Percentiles rank a stretch among this genome's conserved stretches.
Conservation (phyloP, 495 filamentous ascomycete genomes). For the Penicillium cataractarum region DNA sequence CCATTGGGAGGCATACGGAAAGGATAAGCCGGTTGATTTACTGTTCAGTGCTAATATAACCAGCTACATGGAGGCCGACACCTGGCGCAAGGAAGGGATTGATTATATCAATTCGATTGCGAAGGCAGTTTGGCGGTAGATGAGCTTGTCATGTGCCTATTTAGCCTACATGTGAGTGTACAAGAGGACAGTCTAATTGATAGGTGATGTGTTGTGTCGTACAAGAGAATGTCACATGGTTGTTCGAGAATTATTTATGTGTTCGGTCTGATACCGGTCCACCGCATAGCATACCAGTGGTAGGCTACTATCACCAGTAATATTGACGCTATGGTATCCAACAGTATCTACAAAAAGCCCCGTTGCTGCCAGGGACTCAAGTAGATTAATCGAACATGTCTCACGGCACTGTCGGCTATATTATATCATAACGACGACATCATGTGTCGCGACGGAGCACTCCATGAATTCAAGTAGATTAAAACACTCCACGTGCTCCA, state of each 20-base stretch:
- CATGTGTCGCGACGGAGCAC: background rate
- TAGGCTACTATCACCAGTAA: background rate
- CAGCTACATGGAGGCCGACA: constrained; percentile 52
- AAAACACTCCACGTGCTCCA: background rate
- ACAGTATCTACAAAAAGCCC: background rate
- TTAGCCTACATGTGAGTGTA: background rate
- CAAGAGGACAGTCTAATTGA: background rate
- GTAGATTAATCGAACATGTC: background rate
- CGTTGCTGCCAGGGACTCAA: background rate
- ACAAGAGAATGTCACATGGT: background rate
- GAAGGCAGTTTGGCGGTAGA: constrained; percentile 30
- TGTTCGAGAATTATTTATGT: background rate
- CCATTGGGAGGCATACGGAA: constrained; percentile 50
- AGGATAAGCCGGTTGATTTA: constrained; percentile 43
- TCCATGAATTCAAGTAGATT: background rate
- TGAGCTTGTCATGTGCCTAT: background rate
- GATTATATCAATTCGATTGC: constrained; percentile 38
- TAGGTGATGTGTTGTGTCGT: background rate
- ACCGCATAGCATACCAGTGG: background rate
- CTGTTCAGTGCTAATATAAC: constrained; percentile 55
- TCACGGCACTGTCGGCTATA: background rate
- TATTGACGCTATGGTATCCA: background rate
- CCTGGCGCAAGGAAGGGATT: constrained; percentile 50
- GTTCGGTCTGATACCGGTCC: background rate
- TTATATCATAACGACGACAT: background rate